Percentiles rank a stretch among this genome's conserved stretches.
Conservation (phyloP, 352 stramenopile genomes). For the Pythium plurisporium region DNA sequence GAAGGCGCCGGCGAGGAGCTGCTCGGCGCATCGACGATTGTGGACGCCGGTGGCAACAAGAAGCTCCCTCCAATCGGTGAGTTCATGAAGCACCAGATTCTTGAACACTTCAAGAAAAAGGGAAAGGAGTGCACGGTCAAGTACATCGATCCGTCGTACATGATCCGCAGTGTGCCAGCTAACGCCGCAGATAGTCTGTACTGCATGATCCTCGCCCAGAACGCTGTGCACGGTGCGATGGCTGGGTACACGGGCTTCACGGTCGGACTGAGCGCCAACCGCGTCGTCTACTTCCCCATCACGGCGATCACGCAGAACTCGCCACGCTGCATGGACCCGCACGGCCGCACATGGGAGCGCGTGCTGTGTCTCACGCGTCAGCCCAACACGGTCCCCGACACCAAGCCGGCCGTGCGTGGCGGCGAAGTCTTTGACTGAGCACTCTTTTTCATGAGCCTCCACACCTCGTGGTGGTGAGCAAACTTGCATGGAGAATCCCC, state of each 20-base stretch:
- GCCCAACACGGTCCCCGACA: constrained; percentile 84
- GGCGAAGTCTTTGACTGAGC: constrained; percentile 69
- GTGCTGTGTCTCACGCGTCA: constrained; percentile 94
- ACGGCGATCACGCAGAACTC: constrained; percentile 84
- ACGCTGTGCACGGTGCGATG: constrained; percentile 98
- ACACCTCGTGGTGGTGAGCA: too few species aligned
- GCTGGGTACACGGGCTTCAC: constrained; percentile 97
- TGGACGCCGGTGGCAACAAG: constrained; percentile 93
- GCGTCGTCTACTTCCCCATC: constrained; percentile 91
- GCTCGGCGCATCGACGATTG: constrained; percentile 87
- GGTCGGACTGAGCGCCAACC: constrained; percentile 96
- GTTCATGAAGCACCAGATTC: constrained; percentile 95
- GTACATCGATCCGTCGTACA: constrained; percentile 98
- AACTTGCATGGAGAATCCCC: too few species aligned
- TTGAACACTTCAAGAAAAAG: constrained; percentile 91
- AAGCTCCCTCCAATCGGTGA: constrained; percentile 94
- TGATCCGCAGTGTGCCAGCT: constrained; percentile 92
- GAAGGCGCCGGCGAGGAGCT: constrained; percentile 96
- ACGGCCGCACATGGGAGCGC: constrained; percentile 91
- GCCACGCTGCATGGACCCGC: constrained; percentile 84
- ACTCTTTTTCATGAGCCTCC: too few species aligned
- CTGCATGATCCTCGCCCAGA: constrained; percentile 97
- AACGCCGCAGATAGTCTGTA: constrained; percentile 94
- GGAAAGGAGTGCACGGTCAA: constrained; percentile 91
- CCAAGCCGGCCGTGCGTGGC: constrained; percentile 34